These are phyloP conservation scores for Coniophora puteana DNA, from an alignment of 1,284 basidiomycete species.

Conservation along the genomic window DNA sequence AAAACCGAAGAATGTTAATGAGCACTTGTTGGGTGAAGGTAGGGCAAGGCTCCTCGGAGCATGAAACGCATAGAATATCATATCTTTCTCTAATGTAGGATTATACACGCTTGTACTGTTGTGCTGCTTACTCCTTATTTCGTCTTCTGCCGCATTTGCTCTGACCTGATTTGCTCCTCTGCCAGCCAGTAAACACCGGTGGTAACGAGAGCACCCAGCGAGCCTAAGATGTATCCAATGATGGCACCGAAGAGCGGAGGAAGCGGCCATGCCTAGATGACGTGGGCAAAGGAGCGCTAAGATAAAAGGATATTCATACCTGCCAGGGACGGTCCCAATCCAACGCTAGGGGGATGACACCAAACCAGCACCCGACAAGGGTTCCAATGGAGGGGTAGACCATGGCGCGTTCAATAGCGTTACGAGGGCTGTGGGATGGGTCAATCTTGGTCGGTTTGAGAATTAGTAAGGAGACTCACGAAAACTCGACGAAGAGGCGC, in stretches of 20 bases:
- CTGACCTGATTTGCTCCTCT: slow-evolving; percentile 26
- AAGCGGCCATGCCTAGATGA: slow-evolving; percentile 73
- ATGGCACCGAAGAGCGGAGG: slow-evolving; percentile 68
- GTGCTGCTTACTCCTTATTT: slow-evolving; percentile 7
- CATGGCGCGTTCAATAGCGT: slow-evolving; percentile 69
- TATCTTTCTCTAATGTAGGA: background rate
- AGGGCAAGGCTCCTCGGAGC: too few relatives aligned
- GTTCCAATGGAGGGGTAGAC: slow-evolving; percentile 80
- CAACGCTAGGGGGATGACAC: slow-evolving; percentile 78
- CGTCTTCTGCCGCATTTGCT: slow-evolving; percentile 16
- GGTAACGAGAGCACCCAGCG: slow-evolving; percentile 50
- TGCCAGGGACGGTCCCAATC: slow-evolving; percentile 98
- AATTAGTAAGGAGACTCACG: slow-evolving; percentile 65
- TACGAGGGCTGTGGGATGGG: slow-evolving; percentile 47
- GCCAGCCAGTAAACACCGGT: slow-evolving; percentile 44
- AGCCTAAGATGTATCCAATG: slow-evolving; percentile 63
- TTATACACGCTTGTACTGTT: background rate
- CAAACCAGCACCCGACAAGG: slow-evolving; percentile 73
- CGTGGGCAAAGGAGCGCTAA: slow-evolving; percentile 2
- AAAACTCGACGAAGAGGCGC: slow-evolving; percentile 74
- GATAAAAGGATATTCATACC: slow-evolving; percentile 41
- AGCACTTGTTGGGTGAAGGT: too few relatives aligned
- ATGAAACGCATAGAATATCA: too few relatives aligned
- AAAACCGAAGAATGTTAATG: too few relatives aligned
- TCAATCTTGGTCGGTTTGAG: too few relatives aligned